These are phyloP conservation scores for Condylostoma magnum DNA, from an alignment of 169 alveolate genomes.

Conservation along the genomic window DNA sequence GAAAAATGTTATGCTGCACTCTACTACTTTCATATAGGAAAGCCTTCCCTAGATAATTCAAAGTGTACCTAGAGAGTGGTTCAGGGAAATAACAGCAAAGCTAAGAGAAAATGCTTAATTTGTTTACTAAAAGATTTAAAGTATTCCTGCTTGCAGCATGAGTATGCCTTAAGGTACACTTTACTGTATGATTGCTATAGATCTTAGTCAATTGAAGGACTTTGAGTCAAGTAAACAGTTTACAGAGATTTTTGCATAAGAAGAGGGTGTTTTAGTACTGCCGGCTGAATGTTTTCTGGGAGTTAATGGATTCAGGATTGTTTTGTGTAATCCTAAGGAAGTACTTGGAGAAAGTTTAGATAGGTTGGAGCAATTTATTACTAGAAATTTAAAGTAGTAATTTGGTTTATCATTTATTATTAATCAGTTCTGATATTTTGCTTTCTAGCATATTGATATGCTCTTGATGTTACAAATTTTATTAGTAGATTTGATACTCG, in stretches of 20 bases:
- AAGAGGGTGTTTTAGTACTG: constrained; percentile 23
- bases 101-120: constrained; percentile 12
- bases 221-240: background rate
- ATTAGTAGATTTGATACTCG: too few species aligned
- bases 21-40: constrained; percentile 32
- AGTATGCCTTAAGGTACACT: constrained; percentile 22
- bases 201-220: background rate
- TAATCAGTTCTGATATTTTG: too few species aligned
- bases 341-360: constrained; percentile 16
- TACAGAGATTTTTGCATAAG: constrained; percentile 1
- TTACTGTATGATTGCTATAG: constrained; percentile 11
- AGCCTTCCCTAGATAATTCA: constrained; percentile 34
- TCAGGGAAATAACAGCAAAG: background rate
- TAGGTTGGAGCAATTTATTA: background rate
- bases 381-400: background rate
- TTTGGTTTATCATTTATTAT: too few species aligned
- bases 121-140: background rate
- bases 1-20: constrained; percentile 30
- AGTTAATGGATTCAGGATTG: constrained; percentile 1
- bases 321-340: background rate
- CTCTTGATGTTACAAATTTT: too few species aligned
- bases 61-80: background rate
- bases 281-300: constrained; percentile 20
- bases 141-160: background rate
- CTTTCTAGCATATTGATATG: too few species aligned